These are phyloP conservation scores for Fusarium sterilihyphosum DNA, from an alignment of 2,329 filamentous ascomycete genomes.

Conservation along the genomic window DNA sequence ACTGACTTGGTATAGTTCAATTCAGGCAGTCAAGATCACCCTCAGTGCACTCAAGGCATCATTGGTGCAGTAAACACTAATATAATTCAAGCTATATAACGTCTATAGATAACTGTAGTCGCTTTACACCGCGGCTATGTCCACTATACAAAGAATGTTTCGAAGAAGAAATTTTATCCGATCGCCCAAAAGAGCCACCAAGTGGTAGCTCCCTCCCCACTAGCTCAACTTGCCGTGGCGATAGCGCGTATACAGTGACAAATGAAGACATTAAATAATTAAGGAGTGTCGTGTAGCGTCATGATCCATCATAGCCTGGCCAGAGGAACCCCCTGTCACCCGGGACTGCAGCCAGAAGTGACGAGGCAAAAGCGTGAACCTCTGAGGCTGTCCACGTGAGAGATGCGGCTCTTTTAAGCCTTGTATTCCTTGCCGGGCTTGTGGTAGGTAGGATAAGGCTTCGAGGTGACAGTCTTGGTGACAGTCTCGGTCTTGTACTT, in stretches of 20 bases:
- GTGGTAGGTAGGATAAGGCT: conserved; percentile 6
- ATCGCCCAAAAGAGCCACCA: background rate
- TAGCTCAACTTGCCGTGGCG: background rate
- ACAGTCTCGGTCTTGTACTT: conserved; percentile 17
- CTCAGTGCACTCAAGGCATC: rapidly evolving
- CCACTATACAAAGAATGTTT: conserved; percentile 31
- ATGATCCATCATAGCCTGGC: background rate
- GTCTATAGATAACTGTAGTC: conserved; percentile 23
- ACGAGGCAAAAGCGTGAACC: background rate
- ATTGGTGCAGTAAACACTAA: background rate
- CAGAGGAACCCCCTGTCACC: background rate
- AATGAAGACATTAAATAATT: conserved; percentile 9
- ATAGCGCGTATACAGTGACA: background rate
- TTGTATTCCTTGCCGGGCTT: conserved; percentile 16
- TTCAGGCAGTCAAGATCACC: no score
- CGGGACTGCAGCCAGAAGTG: background rate
- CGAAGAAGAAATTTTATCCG: conserved; percentile 19
- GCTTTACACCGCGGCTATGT: conserved; percentile 19
- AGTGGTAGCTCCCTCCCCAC: background rate
- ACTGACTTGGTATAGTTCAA: no score
- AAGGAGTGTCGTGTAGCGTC: conserved; percentile 10
- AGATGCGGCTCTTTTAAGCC: background rate
- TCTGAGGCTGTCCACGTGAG: background rate
- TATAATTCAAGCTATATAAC: background rate
- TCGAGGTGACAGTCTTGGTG: background rate